Evolutionary conservation across 345 rosid genomes (phyloP).

Genomic region (Bretschneidera sinensis): DNA sequence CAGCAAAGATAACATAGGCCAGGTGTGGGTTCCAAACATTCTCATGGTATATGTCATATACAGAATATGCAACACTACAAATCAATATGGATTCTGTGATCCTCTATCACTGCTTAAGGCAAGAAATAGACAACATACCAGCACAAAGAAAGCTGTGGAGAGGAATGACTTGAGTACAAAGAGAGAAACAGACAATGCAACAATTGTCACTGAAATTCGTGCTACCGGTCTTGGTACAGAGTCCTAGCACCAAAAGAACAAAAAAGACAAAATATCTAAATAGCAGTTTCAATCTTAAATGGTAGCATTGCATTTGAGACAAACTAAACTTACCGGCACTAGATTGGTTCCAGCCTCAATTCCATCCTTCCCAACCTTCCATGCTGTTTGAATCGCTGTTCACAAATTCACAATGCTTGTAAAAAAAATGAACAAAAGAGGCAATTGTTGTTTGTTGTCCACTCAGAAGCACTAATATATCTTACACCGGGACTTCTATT

Average conservation of each 20-base stretch:
- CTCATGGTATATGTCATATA: not conserved
- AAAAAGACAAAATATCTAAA: not conserved
- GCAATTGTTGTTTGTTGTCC: not conserved
- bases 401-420: constrained; percentile 4
- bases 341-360: constrained; percentile 73
- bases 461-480: not conserved
- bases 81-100: constrained; percentile 7
- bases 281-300: too few relatives aligned
- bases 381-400: constrained; percentile 61
- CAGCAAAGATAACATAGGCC: not conserved
- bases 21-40: too few relatives aligned
- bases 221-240: constrained; percentile 64
- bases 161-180: constrained; percentile 63
- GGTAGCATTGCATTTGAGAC: not conserved
- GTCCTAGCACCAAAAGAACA: constrained; percentile 27
- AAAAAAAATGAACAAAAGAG: constrained; percentile 5
- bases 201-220: constrained; percentile 46
- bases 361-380: constrained; percentile 85
- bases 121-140: constrained; percentile 43
- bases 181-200: constrained; percentile 40
- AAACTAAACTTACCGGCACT: constrained; percentile 65
- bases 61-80: not conserved
- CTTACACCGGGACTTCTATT: too few relatives aligned
- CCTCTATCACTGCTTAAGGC: not conserved
- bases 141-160: constrained; percentile 73